Evolutionary conservation across 106 monocot species (phyloP).

Genomic region (Acorus calamus): DNA sequence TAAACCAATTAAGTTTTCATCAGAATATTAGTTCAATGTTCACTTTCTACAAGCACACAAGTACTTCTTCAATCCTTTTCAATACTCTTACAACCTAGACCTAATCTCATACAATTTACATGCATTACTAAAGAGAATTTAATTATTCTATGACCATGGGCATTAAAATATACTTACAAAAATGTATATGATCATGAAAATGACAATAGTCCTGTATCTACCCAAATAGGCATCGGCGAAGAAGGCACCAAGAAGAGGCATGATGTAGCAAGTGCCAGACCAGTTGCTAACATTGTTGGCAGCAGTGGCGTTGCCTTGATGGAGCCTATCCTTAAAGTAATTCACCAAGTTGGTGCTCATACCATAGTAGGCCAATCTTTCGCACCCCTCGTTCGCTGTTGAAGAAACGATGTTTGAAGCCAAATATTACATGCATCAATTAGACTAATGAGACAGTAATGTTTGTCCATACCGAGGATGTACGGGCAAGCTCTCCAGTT

Average conservation of each 20-base stretch:
- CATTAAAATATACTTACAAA: slow-evolving; percentile 8
- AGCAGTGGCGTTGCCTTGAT: slow-evolving; percentile 19
- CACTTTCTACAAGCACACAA: too few species aligned
- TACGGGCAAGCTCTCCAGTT: slow-evolving; percentile 62
- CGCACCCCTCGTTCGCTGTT: slow-evolving; percentile 40
- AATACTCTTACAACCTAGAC: too few species aligned
- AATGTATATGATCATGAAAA: slow-evolving; percentile 47
- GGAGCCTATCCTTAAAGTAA: slow-evolving; percentile 30
- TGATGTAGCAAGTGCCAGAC: slow-evolving; percentile 49
- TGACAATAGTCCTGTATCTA: slow-evolving; percentile 39
- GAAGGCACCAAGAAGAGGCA: slow-evolving; percentile 37
- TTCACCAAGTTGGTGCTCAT: slow-evolving; percentile 60
- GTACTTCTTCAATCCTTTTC: too few species aligned
- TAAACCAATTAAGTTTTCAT: too few species aligned
- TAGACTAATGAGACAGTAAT: not conserved
- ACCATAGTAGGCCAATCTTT: slow-evolving; percentile 48
- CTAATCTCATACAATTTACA: too few species aligned
- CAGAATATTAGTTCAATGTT: too few species aligned
- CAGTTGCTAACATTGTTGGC: slow-evolving; percentile 46
- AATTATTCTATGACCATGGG: too few species aligned
- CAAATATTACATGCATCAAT: not conserved
- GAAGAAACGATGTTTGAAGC: not conserved
- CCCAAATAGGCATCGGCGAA: slow-evolving; percentile 50
- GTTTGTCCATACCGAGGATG: slow-evolving; percentile 34
- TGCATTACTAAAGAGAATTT: too few species aligned